Base-by-base conservation (phyloP, 495 filamentous ascomycete species). In the Lindgomyces ingoldianus region DNA sequence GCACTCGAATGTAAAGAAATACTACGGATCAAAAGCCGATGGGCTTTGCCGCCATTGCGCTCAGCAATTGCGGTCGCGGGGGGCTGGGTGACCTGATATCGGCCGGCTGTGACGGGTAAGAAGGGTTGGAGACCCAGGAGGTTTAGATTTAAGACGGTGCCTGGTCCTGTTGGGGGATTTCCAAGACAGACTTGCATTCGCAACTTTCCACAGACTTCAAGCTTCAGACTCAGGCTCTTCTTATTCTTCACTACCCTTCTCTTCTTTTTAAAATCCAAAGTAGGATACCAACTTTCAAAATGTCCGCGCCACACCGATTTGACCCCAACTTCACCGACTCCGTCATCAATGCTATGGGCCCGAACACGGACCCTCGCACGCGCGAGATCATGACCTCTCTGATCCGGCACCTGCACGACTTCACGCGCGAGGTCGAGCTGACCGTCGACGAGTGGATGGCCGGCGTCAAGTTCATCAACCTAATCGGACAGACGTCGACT, bases 391-490 rank as follows among this genome's bases (percentile, higher is more conserved):
- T 92, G 66, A 75, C 81, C 50, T 76, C 85, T 29, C 74, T 92
- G 64, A 87, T 92, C 76, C 81, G 79, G 44, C 89, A 91, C 78
- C 80, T 93, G 57, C 90, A 93, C 80, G 88, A 91, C 76, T 93
- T 93, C 70, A 83, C 89, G 48, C 87, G 89, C 60, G 90, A 93
- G 76, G 85, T 89, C 66, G 87, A 92, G 75, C 83, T 93, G 54
- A 90, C 87, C 27, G 80, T 85, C 16, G 88, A 88, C 67, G 90
- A 93, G 79, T 93, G 88, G 88, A 85, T 91, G 84, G 74, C 82
- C 19, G 90, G 87, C 68, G 87, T 92, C 50, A 78, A 87, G 70
- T 90, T 87, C 68, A 51, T 76, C 44, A 76, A 76, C 62, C 50
- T 70, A 29, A 78, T 82, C 30, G 81, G 81, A 55, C 73, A 84